These are phyloP conservation scores for Ammopiptanthus mongolicus DNA, from an alignment of 306 rosid genomes.

Conservation along the genomic window DNA sequence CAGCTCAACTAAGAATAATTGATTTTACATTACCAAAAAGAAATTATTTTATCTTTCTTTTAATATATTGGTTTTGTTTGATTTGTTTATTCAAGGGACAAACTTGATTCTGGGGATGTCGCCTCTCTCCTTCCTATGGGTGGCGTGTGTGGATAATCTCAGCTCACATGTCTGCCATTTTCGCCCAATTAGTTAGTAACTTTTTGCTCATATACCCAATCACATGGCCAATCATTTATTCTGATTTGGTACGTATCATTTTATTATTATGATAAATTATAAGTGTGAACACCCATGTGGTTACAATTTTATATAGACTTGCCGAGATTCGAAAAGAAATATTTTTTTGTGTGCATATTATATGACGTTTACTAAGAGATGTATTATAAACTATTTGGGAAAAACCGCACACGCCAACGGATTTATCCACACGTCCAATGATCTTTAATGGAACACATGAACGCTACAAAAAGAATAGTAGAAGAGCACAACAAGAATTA, in stretches of 20 bases:
- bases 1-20: slow-evolving; percentile 19
- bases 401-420: too few species aligned
- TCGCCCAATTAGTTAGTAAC: slow-evolving; percentile 6
- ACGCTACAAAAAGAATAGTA: too few species aligned
- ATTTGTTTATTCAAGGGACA: neutral
- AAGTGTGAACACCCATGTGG: neutral
- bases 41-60: neutral
- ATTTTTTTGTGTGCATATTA: too few species aligned
- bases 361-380: too few species aligned
- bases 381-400: too few species aligned
- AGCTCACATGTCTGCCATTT: slow-evolving; percentile 5
- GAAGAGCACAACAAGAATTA: too few species aligned
- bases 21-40: neutral
- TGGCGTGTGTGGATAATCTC: slow-evolving; percentile 23
- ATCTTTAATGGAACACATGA: too few species aligned
- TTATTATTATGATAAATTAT: neutral
- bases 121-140: slow-evolving; percentile 14
- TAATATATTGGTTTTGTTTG: neutral
- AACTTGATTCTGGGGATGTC: slow-evolving; percentile 12
- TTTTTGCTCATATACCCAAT: slow-evolving; percentile 7
- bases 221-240: slow-evolving; percentile 40
- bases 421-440: too few species aligned
- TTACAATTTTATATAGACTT: neutral
- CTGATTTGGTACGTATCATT: neutral
- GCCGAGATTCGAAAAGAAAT: too few species aligned